Conservation (phyloP, 2,329 filamentous ascomycete species). For the Eurotiales sp. region DNA sequence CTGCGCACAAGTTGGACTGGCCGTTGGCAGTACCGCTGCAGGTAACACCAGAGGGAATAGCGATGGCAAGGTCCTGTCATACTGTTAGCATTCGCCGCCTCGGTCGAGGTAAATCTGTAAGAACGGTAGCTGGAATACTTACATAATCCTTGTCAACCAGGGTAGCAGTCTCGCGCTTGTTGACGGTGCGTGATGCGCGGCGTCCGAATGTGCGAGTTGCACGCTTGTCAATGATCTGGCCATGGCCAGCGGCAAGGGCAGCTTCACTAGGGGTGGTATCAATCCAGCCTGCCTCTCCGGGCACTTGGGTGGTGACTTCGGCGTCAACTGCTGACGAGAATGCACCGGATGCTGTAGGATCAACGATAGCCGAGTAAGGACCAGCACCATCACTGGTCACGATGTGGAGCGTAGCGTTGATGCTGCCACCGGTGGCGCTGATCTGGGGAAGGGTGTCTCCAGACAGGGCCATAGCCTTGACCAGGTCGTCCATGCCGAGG, state of each 20-base stretch:
- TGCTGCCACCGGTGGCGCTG: not conserved
- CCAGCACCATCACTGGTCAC: conserved; percentile 5
- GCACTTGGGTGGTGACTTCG: not conserved
- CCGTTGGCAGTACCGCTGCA: not conserved
- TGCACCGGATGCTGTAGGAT: not conserved
- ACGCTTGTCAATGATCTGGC: not conserved
- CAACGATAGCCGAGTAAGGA: conserved; percentile 1
- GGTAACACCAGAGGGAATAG: not conserved
- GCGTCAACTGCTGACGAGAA: not conserved
- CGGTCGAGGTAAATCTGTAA: no score
- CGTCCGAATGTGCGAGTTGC: not conserved
- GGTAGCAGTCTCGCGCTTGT: not conserved
- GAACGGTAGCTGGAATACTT: no score
- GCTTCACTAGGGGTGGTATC: not conserved
- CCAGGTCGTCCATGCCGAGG: not conserved
- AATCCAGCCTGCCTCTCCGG: not conserved
- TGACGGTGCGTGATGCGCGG: not conserved
- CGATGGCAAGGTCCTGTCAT: not conserved
- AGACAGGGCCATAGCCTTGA: not conserved
- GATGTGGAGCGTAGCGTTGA: conserved; percentile 4
- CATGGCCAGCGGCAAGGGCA: not conserved
- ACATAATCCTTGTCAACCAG: not conserved
- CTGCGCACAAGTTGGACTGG: conserved; percentile 3
- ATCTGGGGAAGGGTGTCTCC: not conserved
- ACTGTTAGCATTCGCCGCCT: no score